Conservation (phyloP, 345 rosid species). For the Rhodamnia argentea region DNA sequence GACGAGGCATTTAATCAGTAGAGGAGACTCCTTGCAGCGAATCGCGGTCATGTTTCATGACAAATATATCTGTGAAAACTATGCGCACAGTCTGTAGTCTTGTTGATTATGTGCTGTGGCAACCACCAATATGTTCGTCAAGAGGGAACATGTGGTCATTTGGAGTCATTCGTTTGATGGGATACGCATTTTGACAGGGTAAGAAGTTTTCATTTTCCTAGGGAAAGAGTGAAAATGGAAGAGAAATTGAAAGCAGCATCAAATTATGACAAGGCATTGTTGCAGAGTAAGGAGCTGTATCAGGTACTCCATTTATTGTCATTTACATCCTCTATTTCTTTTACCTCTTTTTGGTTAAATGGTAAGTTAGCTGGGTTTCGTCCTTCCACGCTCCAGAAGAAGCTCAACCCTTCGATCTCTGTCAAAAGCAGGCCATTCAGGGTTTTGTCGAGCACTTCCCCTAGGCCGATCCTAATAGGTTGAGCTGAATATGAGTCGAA, state of each 20-base stretch:
- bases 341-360: background rate
- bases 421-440: background rate
- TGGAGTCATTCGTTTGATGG: background rate
- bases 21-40: background rate
- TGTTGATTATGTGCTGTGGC: background rate
- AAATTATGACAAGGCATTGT: background rate
- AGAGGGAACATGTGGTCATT: background rate
- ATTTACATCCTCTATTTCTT: background rate
- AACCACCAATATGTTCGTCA: background rate
- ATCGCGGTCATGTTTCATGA: background rate
- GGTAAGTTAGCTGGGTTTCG: background rate
- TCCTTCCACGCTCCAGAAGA: background rate
- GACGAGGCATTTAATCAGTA: background rate
- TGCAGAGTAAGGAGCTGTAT: slow-evolving; percentile 45
- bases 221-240: background rate
- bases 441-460: background rate
- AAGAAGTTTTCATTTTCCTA: background rate
- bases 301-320: slow-evolving; percentile 14
- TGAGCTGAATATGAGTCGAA: background rate
- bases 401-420: background rate
- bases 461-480: background rate
- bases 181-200: background rate
- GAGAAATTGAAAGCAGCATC: slow-evolving; percentile 23
- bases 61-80: background rate
- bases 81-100: background rate